These are phyloP conservation scores for Capillidium rhysosporum DNA, from an alignment of 371 early-diverging fungal species.

Conservation along the genomic window DNA sequence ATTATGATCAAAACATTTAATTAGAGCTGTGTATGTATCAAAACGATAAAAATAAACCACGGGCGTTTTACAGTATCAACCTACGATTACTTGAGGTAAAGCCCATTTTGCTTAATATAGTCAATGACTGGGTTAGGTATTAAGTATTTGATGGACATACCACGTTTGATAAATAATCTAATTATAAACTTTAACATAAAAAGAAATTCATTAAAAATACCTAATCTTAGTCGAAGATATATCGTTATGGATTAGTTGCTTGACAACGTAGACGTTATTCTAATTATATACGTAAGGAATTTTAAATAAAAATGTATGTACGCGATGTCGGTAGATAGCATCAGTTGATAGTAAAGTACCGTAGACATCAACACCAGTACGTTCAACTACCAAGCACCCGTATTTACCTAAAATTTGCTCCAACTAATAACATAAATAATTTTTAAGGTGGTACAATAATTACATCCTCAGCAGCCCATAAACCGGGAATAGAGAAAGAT, in stretches of 20 bases:
- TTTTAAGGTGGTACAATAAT: constrained; percentile 12
- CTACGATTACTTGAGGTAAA: constrained; percentile 25
- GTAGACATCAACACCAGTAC: constrained; percentile 85
- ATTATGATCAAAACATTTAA: too few relatives aligned
- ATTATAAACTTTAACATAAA: neutral
- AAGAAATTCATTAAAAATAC: constrained; percentile 14
- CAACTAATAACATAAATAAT: constrained; percentile 29
- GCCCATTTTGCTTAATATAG: constrained; percentile 57
- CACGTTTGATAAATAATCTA: constrained; percentile 80
- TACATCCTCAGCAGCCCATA: constrained; percentile 85
- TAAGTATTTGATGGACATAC: constrained; percentile 88
- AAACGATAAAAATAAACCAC: too few relatives aligned
- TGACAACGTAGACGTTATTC: constrained; percentile 80
- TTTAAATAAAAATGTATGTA: constrained; percentile 12
- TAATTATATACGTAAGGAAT: constrained; percentile 9
- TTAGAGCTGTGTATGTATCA: too few relatives aligned
- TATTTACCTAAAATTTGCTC: constrained; percentile 78
- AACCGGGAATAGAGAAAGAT: constrained; percentile 76
- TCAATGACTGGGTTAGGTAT: constrained; percentile 82
- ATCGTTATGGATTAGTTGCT: constrained; percentile 91
- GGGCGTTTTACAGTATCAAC: too few relatives aligned
- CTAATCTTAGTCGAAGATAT: constrained; percentile 87
- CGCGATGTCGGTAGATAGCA: constrained; percentile 69
- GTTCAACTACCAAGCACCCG: constrained; percentile 89
- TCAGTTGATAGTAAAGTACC: constrained; percentile 79